Evolutionary conservation across 108 stramenopile genomes (phyloP).

Genomic region (Mediolabrus comicus): DNA sequence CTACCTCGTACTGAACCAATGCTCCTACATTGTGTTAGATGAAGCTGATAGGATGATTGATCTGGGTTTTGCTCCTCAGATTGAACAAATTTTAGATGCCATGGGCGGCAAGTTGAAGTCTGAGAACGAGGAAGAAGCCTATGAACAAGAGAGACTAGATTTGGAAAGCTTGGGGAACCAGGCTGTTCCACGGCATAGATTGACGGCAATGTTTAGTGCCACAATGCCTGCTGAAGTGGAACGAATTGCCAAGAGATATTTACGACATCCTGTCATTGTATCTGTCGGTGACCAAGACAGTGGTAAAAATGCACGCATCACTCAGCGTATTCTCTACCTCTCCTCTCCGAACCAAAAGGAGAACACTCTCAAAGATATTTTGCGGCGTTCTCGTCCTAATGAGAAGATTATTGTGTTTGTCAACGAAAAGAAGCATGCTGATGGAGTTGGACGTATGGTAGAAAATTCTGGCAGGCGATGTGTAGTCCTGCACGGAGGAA

Average conservation of each 20-base stretch:
- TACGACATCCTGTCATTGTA: conserved; percentile 90
- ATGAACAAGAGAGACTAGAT: conserved; percentile 78
- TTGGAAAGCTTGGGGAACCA: conserved; percentile 37
- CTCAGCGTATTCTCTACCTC: conserved; percentile 83
- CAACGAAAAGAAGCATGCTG: conserved; percentile 93
- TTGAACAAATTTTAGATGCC: conserved; percentile 86
- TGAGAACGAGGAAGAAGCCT: conserved; percentile 80
- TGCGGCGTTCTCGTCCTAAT: conserved; percentile 36
- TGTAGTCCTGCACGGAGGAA: conserved; percentile 96
- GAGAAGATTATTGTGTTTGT: conserved; percentile 97
- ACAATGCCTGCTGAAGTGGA: conserved; percentile 97
- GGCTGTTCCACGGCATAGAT: conserved; percentile 67
- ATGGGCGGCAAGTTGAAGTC: conserved; percentile 90
- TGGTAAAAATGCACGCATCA: conserved; percentile 93
- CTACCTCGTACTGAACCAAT: conserved; percentile 96
- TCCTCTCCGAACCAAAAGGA: conserved; percentile 85
- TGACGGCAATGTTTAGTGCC: conserved; percentile 97
- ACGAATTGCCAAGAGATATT: conserved; percentile 86
- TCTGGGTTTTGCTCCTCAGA: conserved; percentile 95
- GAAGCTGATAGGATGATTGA: conserved; percentile 95
- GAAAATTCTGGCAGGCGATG: conserved; percentile 69
- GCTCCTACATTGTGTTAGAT: conserved; percentile 94
- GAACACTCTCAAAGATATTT: conserved; percentile 58
- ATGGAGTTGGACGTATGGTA: conserved; percentile 77
- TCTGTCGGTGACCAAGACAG: conserved; percentile 91